These are phyloP conservation scores for Cercospora zeina DNA, from an alignment of 2,329 filamentous ascomycete species.

Conservation along the genomic window DNA sequence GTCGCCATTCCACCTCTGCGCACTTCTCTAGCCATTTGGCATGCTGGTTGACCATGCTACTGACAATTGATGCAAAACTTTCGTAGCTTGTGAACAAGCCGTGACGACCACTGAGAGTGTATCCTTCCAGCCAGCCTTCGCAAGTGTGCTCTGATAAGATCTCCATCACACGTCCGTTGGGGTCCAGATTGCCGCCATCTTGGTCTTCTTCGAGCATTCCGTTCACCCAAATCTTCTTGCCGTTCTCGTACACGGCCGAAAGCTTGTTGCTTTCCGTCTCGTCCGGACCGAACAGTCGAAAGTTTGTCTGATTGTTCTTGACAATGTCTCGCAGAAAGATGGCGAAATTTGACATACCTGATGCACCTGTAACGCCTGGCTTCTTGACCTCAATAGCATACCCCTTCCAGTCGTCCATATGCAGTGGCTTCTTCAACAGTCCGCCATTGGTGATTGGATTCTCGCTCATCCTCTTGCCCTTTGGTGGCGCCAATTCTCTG, in stretches of 20 bases:
- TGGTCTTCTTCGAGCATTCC: slow-evolving; percentile 75
- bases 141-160: slow-evolving; percentile 80
- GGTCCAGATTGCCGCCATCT: slow-evolving; percentile 71
- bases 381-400: slow-evolving; percentile 65
- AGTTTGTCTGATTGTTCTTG: slow-evolving; percentile 63
- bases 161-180: slow-evolving; percentile 73
- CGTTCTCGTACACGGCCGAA: slow-evolving; percentile 66
- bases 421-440: slow-evolving; percentile 64
- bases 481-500: slow-evolving; percentile 63
- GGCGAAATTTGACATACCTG: slow-evolving; percentile 71
- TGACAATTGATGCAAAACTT: slow-evolving; percentile 79
- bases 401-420: slow-evolving; percentile 67
- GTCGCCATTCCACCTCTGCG: slow-evolving; percentile 75
- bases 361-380: slow-evolving; percentile 52
- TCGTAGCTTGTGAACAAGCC: slow-evolving; percentile 79
- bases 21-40: slow-evolving; percentile 85
- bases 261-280: slow-evolving; percentile 83
- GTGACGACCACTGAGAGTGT: slow-evolving; percentile 71
- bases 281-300: slow-evolving; percentile 76
- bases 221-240: slow-evolving; percentile 78
- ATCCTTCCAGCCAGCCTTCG: slow-evolving; percentile 80
- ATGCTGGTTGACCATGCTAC: slow-evolving; percentile 84
- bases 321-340: slow-evolving; percentile 68
- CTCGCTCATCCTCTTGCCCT: slow-evolving; percentile 70
- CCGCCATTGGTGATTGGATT: slow-evolving; percentile 76